Base-by-base conservation (phyloP, 2,329 filamentous ascomycete species). In the Sporothrix inflata region DNA sequence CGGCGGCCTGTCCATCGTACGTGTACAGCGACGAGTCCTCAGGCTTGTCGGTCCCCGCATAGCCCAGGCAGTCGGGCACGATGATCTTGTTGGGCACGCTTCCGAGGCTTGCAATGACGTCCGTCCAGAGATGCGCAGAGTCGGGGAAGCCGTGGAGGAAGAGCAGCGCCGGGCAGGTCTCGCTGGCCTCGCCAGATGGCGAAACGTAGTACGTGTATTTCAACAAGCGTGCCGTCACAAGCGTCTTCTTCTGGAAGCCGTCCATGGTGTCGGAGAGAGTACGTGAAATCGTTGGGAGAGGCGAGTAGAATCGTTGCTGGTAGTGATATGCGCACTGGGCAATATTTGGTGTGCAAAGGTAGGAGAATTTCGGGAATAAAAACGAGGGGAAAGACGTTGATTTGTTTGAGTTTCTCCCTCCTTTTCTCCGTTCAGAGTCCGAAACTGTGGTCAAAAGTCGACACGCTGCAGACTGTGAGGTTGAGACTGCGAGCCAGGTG, bases 121-220 rank as follows among this genome's bases (percentile, higher is more conserved):
- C 79, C 12, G 79, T 76, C 84, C 84, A 87, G 34, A 85, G 78
- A 1, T 78, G 77, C 0, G 84, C 83, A 51, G 80, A 77, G 74
- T 86, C 84, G 5, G 86, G 85, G 75, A 83, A 87, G 72, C 86
- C 86, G 77, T 87, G 86, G 21, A 83, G 77, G 30, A 85, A 79
- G 14, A 85, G 73, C 53, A 84, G 76, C 1, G 81, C 79, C 3
- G 79, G 78, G 68, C 76, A 47, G 3, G n/a, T 7, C 3, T 45
- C 16, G 4, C 19, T 21, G 34, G 19, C 73, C 12, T 47, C 49
- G 8, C 34, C 42, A 1, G 40, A 72, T 16, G 76, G 74, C 1
- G 77, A 77, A 8, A 76, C 75, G 69, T 84, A 84, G 77, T 84
- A 85, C 14, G 79, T 80, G 76, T 85, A 85, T 19, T 77, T 81